Conservation (phyloP, 2,329 filamentous ascomycete genomes). For the Pseudogymnoascus sp. region DNA sequence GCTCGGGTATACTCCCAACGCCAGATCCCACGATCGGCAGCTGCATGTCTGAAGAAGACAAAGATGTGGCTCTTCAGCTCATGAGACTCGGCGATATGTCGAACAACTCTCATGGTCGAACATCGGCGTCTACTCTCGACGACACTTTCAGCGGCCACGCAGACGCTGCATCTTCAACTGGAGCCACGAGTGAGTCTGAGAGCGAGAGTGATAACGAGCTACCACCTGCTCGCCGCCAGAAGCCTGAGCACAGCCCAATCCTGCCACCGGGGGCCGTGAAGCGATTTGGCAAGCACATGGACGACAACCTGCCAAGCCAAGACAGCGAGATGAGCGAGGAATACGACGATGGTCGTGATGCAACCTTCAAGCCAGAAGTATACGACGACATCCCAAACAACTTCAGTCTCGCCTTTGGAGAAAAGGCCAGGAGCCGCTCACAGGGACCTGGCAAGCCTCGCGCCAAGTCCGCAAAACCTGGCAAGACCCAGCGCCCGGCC, state of each 20-base stretch:
- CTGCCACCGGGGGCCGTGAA: slow-evolving; percentile 36
- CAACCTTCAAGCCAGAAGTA: slow-evolving; percentile 25
- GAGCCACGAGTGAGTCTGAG: slow-evolving; percentile 71
- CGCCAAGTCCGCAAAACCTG: slow-evolving; percentile 36
- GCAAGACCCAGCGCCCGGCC: slow-evolving; percentile 18
- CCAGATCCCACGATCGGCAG: slow-evolving; percentile 96
- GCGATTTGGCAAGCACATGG: slow-evolving; percentile 39
- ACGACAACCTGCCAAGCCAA: slow-evolving; percentile 46
- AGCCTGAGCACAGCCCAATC: slow-evolving; percentile 45
- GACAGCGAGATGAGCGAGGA: slow-evolving; percentile 48
- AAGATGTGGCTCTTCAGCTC: slow-evolving; percentile 89
- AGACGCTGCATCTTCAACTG: slow-evolving; percentile 74
- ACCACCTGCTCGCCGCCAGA: slow-evolving; percentile 50
- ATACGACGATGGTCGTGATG: slow-evolving; percentile 37
- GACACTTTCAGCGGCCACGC: slow-evolving; percentile 88
- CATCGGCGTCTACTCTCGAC: slow-evolving; percentile 85
- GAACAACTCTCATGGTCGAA: slow-evolving; percentile 86
- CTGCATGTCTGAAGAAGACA: slow-evolving; percentile 89
- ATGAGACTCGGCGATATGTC: slow-evolving; percentile 93
- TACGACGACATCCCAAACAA: slow-evolving; percentile 18
- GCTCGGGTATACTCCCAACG: slow-evolving; percentile 66
- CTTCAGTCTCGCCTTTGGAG: slow-evolving; percentile 5
- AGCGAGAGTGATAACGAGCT: slow-evolving; percentile 57
- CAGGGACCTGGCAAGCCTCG: slow-evolving; percentile 33
- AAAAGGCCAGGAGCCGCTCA: slow-evolving; percentile 34